Evolutionary conservation across 2,329 filamentous ascomycete genomes (phyloP).

Genomic region (Microdochium trichocladiopsis): DNA sequence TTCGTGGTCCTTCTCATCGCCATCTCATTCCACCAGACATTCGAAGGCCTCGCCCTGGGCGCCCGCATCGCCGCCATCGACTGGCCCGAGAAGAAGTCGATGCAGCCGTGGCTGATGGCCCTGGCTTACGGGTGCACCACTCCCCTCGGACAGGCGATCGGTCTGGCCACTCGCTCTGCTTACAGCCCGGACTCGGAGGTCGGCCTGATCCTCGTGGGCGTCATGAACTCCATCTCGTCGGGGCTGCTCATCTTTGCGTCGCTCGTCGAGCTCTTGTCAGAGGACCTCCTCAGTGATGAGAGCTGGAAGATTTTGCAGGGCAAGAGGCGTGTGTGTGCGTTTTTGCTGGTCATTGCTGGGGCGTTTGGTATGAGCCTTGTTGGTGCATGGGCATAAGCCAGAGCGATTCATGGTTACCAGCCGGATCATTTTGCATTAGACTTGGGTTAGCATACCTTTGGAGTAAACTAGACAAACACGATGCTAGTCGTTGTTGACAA

Average conservation of each 20-base stretch:
- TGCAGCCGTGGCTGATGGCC: conserved; percentile 50
- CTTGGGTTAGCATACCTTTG: no score
- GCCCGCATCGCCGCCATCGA: conserved; percentile 53
- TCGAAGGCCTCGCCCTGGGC: conserved; percentile 54
- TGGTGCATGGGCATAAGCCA: conserved; percentile 46
- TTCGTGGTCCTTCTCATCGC: conserved; percentile 48
- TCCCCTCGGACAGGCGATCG: conserved; percentile 67
- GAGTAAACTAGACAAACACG: no score
- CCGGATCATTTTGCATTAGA: no score
- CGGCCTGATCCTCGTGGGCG: conserved; percentile 63
- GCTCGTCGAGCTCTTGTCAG: conserved; percentile 63
- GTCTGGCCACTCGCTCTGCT: conserved; percentile 59
- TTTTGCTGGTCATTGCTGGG: conserved; percentile 48
- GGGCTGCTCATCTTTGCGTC: conserved; percentile 67
- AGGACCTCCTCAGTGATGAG: conserved; percentile 62
- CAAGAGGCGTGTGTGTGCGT: conserved; percentile 44
- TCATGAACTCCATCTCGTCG: conserved; percentile 68
- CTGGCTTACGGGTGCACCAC: conserved; percentile 53
- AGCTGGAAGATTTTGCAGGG: conserved; percentile 52
- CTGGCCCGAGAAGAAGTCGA: conserved; percentile 25
- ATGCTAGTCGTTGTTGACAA: no score
- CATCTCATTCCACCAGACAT: conserved; percentile 45
- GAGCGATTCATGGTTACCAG: no score
- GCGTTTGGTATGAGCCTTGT: conserved; percentile 58
- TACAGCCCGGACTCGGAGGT: conserved; percentile 62